These are phyloP conservation scores for Amanita rubescens DNA, from an alignment of 768 basidiomycete genomes.

Conservation along the genomic window DNA sequence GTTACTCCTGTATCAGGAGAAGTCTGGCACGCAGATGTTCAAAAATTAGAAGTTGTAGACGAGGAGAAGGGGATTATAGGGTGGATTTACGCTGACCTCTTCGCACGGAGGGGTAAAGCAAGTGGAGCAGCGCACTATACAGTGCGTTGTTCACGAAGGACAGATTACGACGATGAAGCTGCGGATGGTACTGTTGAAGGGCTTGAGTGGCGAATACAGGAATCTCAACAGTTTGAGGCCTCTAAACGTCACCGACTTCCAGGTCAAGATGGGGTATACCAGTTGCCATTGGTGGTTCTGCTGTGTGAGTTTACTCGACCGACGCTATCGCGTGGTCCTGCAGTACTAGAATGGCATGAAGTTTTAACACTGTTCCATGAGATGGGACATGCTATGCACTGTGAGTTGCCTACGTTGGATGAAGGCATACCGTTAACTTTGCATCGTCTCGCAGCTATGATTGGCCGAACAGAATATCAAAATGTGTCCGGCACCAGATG, in stretches of 20 bases:
- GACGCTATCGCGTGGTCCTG: constrained; percentile 51
- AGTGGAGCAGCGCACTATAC: constrained; percentile 96
- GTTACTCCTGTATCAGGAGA: constrained; percentile 66
- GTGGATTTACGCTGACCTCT: constrained; percentile 93
- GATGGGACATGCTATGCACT: constrained; percentile 99
- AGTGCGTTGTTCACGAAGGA: constrained; percentile 86
- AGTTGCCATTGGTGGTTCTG: constrained; percentile 88
- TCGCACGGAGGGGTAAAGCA: constrained; percentile 76
- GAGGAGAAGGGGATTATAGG: constrained; percentile 83
- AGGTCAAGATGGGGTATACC: constrained; percentile 64
- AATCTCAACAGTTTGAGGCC: constrained; percentile 58
- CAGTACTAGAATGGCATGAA: constrained; percentile 85
- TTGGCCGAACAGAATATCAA: constrained; percentile 94
- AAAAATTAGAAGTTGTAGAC: constrained; percentile 90
- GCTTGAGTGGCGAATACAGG: constrained; percentile 30
- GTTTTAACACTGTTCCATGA: constrained; percentile 95
- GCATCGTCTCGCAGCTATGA: constrained; percentile 58
- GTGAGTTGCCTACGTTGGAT: constrained; percentile 41
- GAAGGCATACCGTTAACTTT: not conserved
- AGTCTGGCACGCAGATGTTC: constrained; percentile 82
- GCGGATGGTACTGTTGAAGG: constrained; percentile 48
- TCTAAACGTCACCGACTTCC: constrained; percentile 52
- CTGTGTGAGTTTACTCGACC: constrained; percentile 80
- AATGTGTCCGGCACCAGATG: constrained; percentile 97
- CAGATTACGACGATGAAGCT: constrained; percentile 81